A percentile compares a stretch with the other conserved stretches of the same genome.
Evolutionary conservation across 352 stramenopile genomes (phyloP).

Genomic region (Pythium phragmitis): DNA sequence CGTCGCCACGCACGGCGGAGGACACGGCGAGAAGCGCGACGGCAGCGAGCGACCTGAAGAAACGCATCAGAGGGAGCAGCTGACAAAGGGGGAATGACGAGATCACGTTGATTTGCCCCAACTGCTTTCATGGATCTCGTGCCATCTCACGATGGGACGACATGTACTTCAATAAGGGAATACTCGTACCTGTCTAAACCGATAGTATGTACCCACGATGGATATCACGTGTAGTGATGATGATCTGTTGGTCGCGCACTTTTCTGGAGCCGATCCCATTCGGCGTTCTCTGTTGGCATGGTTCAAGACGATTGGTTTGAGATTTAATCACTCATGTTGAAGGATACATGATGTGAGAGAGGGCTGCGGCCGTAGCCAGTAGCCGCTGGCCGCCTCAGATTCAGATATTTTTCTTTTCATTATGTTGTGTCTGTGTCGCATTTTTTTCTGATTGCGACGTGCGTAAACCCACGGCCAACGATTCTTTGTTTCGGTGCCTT

Average conservation of each 20-base stretch:
- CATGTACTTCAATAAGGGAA: neutral
- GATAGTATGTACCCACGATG: neutral
- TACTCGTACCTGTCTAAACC: neutral
- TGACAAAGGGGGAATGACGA: neutral
- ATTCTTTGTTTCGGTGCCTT: neutral
- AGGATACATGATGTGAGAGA: too few species aligned
- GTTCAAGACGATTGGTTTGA: too few species aligned
- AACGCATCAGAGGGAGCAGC: conserved; percentile 8
- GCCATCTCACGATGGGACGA: neutral
- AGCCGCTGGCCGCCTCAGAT: too few species aligned
- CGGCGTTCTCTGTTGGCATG: too few species aligned
- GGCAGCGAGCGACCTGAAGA: conserved; percentile 10
- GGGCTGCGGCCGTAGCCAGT: too few species aligned
- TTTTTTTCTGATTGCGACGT: too few species aligned
- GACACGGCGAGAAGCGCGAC: conserved; percentile 17
- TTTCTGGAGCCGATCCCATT: too few species aligned
- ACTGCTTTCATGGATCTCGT: neutral
- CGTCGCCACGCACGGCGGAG: neutral
- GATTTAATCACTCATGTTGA: too few species aligned
- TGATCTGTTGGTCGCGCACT: too few species aligned
- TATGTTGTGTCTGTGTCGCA: too few species aligned
- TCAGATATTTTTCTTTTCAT: too few species aligned
- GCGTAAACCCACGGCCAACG: too few species aligned
- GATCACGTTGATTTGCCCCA: neutral
- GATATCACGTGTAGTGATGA: neutral